Evolutionary conservation across 2,329 filamentous ascomycete species (phyloP).

Genomic region (Cladobotryum protrusum): DNA sequence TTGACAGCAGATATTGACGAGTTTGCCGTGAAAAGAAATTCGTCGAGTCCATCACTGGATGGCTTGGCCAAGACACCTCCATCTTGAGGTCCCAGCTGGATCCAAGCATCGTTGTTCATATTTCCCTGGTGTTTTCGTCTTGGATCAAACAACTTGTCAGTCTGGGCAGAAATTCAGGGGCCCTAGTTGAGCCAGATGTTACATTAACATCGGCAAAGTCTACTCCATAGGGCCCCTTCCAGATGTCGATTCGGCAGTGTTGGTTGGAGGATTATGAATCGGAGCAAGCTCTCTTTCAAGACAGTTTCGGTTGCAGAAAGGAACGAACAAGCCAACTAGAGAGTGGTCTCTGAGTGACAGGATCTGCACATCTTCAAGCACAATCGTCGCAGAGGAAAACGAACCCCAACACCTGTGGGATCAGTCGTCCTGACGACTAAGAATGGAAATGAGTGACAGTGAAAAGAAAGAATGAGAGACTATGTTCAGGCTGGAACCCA

Average conservation of each 20-base stretch:
- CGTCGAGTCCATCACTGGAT: constrained; percentile 5
- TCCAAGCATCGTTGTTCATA: constrained; percentile 10
- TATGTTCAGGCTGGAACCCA: not conserved
- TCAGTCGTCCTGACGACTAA: constrained; percentile 10
- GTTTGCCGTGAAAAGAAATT: constrained; percentile 32
- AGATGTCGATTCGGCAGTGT: too few species aligned
- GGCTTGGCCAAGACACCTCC: constrained; percentile 14
- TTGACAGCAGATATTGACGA: constrained; percentile 42
- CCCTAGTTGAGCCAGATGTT: constrained; percentile 1
- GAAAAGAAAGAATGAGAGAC: not conserved
- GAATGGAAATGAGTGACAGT: not conserved
- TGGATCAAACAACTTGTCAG: not conserved
- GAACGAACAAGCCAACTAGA: not conserved
- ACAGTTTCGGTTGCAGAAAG: not conserved
- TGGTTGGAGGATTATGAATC: too few species aligned
- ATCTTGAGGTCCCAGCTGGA: constrained; percentile 8
- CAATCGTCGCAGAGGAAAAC: not conserved
- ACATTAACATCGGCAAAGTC: constrained; percentile 7
- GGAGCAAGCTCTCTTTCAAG: too few species aligned
- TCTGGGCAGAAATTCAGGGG: constrained; percentile 1
- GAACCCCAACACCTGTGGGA: not conserved
- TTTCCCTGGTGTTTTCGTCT: constrained; percentile 1
- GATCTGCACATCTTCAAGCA: not conserved
- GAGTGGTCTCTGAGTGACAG: not conserved
- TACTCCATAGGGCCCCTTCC: not conserved